A percentile compares a stretch with the other conserved stretches of the same genome.
phyloP scores from a whole-genome alignment of 306 rosid genomes.

The Cicer cuneatum region DNA sequence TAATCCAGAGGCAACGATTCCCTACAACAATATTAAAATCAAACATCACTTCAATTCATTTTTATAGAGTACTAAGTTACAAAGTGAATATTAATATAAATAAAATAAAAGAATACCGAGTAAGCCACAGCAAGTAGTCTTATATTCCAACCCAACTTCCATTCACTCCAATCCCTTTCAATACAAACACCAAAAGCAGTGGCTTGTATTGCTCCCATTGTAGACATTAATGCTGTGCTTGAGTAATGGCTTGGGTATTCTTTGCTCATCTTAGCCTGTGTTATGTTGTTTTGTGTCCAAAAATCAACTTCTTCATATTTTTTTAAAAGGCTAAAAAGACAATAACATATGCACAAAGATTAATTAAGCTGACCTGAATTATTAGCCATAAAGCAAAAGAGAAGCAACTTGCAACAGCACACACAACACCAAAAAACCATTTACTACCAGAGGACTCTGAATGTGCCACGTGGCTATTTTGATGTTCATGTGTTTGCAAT shows the following conservation, averaged over 20 bases:
- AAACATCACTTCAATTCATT: neutral
- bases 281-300: too few relatives aligned
- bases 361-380: conserved; percentile 45
- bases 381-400: conserved; percentile 48
- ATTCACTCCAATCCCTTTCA: conserved; percentile 68
- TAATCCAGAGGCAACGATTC: conserved; percentile 49
- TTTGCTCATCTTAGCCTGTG: conserved; percentile 67
- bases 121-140: conserved; percentile 63
- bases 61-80: neutral
- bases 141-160: conserved; percentile 81
- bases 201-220: conserved; percentile 62
- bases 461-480: conserved; percentile 36
- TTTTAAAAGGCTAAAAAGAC: too few relatives aligned
- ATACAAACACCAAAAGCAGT: conserved; percentile 52
- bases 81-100: neutral
- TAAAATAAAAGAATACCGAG: conserved; percentile 35
- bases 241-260: conserved; percentile 65
- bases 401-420: conserved; percentile 50
- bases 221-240: conserved; percentile 70
- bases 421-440: conserved; percentile 43
- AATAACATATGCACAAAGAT: too few relatives aligned
- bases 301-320: too few relatives aligned
- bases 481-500: conserved; percentile 40
- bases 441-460: neutral
- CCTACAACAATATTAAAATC: conserved; percentile 44